These are phyloP conservation scores for Moringa oleifera DNA, from an alignment of 345 rosid species.

Conservation along the genomic window DNA sequence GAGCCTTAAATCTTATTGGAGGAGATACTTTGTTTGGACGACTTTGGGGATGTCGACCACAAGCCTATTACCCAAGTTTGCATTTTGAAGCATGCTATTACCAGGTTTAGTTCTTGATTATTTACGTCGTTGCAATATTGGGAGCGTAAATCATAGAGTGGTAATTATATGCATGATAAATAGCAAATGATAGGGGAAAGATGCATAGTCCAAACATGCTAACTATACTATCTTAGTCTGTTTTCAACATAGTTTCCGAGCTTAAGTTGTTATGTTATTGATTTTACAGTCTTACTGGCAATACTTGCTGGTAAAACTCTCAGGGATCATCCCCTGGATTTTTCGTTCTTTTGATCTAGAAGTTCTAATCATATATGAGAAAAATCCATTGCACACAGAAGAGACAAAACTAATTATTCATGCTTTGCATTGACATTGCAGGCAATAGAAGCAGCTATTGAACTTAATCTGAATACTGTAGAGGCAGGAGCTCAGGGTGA, in stretches of 20 bases:
- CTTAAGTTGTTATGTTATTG: no score
- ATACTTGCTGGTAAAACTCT: no score
- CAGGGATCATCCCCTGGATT: background rate
- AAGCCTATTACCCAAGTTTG: conserved; percentile 73
- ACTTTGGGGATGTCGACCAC: conserved; percentile 86
- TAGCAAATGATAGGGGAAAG: no score
- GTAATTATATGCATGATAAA: no score
- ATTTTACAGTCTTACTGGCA: no score
- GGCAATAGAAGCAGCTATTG: conserved; percentile 96
- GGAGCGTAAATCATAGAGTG: no score
- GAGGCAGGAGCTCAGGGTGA: conserved; percentile 99
- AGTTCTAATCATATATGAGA: background rate
- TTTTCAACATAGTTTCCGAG: no score
- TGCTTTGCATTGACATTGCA: conserved; percentile 18
- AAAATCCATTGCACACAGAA: background rate
- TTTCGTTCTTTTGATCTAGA: background rate
- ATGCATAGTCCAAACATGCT: no score
- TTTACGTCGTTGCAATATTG: background rate
- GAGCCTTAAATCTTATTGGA: conserved; percentile 92
- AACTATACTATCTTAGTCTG: no score
- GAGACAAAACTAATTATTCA: background rate
- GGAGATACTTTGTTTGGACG: conserved; percentile 92
- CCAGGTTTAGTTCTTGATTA: conserved; percentile 52
- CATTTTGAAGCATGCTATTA: conserved; percentile 98
- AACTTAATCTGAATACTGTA: conserved; percentile 63